Percentiles rank a stretch among this genome's conserved stretches.
phyloP scores from a whole-genome alignment of 805 yeast species.

The Saturnispora sanitii region DNA sequence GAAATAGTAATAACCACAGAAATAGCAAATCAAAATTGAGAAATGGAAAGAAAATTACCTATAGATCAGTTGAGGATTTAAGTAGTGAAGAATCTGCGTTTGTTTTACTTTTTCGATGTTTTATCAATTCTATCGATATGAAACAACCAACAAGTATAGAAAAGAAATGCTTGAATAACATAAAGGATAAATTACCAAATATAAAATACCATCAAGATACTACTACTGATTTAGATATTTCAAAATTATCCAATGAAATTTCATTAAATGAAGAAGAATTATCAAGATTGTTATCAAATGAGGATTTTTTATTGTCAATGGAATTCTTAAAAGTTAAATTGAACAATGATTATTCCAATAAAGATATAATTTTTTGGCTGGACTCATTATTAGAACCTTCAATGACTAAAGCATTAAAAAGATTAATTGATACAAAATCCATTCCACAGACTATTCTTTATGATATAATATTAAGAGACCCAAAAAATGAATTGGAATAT shows the following conservation, averaged over 20 bases:
- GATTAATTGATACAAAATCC: conserved; percentile 12
- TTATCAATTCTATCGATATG: conserved; percentile 9
- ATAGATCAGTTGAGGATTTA: conserved; percentile 12
- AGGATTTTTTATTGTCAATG: neutral
- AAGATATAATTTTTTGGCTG: conserved; percentile 20
- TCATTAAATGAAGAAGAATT: neutral
- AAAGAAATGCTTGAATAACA: neutral
- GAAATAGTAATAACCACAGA: neutral
- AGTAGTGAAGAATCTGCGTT: conserved; percentile 21
- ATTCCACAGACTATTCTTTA: conserved; percentile 23
- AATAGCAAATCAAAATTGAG: neutral
- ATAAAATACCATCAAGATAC: too few species aligned
- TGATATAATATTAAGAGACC: conserved; percentile 22
- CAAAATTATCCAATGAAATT: too few species aligned
- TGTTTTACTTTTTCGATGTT: conserved; percentile 17
- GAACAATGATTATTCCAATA: conserved; percentile 14
- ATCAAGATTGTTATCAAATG: neutral
- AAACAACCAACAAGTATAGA: neutral
- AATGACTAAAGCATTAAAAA: conserved; percentile 13
- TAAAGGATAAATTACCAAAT: neutral
- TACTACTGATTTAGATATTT: too few species aligned
- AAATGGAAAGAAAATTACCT: conserved; percentile 6
- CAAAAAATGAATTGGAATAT: conserved; percentile 20
- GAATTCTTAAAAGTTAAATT: neutral
- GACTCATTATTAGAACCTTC: conserved; percentile 22